These are phyloP conservation scores for Glonium stellatum DNA, from an alignment of 495 filamentous ascomycete genomes.

Conservation along the genomic window DNA sequence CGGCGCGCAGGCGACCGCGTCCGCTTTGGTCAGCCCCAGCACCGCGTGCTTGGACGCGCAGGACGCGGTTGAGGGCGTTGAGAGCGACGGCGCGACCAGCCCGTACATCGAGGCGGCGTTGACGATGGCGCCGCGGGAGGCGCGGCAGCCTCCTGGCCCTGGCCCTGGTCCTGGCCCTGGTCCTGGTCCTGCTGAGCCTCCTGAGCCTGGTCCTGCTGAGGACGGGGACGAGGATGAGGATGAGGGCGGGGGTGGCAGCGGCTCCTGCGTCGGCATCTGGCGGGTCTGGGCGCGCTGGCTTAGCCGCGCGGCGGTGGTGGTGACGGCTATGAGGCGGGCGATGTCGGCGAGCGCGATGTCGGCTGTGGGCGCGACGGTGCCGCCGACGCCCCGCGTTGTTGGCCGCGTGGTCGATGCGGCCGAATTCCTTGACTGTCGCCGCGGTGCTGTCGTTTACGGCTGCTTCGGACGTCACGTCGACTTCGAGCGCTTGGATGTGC, in stretches of 20 bases:
- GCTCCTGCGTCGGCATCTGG: slow-evolving; percentile 47
- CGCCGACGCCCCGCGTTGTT: slow-evolving; percentile 34
- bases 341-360: slow-evolving; percentile 37
- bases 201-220: too few relatives aligned
- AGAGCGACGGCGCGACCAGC: slow-evolving; percentile 19
- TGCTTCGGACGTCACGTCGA: slow-evolving; percentile 32
- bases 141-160: too few relatives aligned
- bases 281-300: slow-evolving; percentile 43
- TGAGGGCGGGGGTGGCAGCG: slow-evolving; percentile 9
- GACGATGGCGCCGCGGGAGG: slow-evolving; percentile 32
- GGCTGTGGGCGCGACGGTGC: slow-evolving; percentile 28
- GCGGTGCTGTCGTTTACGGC: slow-evolving; percentile 32
- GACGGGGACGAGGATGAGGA: too few relatives aligned
- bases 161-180: too few relatives aligned
- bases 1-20: slow-evolving; percentile 41
- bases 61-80: slow-evolving; percentile 35
- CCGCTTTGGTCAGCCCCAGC: slow-evolving; percentile 43
- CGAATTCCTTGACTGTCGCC: slow-evolving; percentile 29
- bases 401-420: slow-evolving; percentile 28
- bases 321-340: slow-evolving; percentile 40
- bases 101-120: slow-evolving; percentile 35
- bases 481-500: slow-evolving; percentile 28
- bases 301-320: slow-evolving; percentile 44
- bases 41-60: slow-evolving; percentile 42
- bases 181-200: too few relatives aligned